phyloP scores from a whole-genome alignment of 116 monocot species.

The Trichopus zeylanicus region DNA sequence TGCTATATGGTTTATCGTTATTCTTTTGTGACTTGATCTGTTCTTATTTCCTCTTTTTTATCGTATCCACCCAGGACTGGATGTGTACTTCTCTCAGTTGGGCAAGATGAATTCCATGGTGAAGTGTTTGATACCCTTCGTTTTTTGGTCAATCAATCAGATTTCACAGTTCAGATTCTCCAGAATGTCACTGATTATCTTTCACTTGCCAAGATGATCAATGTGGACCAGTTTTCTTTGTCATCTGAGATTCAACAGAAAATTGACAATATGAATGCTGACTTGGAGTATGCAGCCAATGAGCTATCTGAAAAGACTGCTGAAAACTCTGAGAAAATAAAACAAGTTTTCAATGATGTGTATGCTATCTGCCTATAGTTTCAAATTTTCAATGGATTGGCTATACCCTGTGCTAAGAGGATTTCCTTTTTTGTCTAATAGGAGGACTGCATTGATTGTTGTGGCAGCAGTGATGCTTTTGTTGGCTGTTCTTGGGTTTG shows the following conservation, averaged over 20 bases:
- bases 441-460: conserved; percentile 46
- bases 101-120: conserved; percentile 64
- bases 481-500: conserved; percentile 60
- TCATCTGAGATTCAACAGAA: conserved; percentile 49
- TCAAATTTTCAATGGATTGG: neutral
- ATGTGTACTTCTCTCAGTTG: conserved; percentile 65
- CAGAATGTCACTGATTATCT: conserved; percentile 77
- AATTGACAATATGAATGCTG: conserved; percentile 62
- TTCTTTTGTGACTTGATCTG: too few species aligned
- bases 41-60: neutral
- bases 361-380: conserved; percentile 23
- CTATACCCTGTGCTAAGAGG: neutral
- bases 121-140: conserved; percentile 58
- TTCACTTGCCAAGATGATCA: conserved; percentile 59
- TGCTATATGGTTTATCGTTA: too few species aligned
- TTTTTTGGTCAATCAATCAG: conserved; percentile 84
- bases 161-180: conserved; percentile 73
- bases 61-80: conserved; percentile 41
- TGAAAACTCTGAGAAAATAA: conserved; percentile 58
- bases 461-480: conserved; percentile 68
- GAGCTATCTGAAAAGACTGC: conserved; percentile 52
- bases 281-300: conserved; percentile 46
- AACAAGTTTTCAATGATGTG: conserved; percentile 39
- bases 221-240: conserved; percentile 61
- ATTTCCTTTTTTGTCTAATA: conserved; percentile 13